Conservation (phyloP, 164 flowering plant species). For the Vitis vinifera region ASM3070453v1 NC_081812.1:8870001-8870500, state of each 20-base stretch:
- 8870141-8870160: constrained; percentile 32
- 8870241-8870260: no score
- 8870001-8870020: no score
- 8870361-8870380: background rate
- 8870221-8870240: no score
- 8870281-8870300: constrained; percentile 86
- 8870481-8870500: constrained; percentile 75
- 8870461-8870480: constrained; percentile 81
- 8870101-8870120: constrained; percentile 37
- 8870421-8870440: constrained; percentile 7
- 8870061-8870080: constrained; percentile 79
- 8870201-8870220: no score
- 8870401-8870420: background rate
- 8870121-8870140: constrained; percentile 55
- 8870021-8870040: background rate
- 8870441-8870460: constrained; percentile 89
- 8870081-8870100: constrained; percentile 53
- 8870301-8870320: constrained; percentile 87
- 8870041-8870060: constrained; percentile 57
- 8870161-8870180: background rate
- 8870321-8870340: constrained; percentile 93
- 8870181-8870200: background rate
- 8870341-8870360: background rate
- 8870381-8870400: no score
- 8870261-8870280: constrained; percentile 71